Percentiles rank a stretch among this genome's conserved stretches.
Conservation (phyloP, 306 rosid species). For the Gleditsia sinensis region DNA sequence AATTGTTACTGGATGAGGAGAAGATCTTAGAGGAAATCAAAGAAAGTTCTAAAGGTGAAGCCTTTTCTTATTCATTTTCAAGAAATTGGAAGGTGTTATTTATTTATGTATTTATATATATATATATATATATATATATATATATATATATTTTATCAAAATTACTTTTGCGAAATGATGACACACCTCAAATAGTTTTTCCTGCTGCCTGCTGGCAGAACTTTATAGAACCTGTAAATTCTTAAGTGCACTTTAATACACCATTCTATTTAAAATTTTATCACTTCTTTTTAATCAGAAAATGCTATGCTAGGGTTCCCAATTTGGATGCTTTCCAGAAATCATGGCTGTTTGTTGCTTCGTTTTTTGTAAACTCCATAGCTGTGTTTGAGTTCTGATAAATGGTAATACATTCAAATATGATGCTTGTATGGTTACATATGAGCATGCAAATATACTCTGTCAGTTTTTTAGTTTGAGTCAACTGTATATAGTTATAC, state of each 20-base stretch:
- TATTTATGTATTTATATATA: too few relatives aligned
- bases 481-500: neutral
- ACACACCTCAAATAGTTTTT: constrained; percentile 2
- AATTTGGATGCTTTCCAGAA: constrained; percentile 3
- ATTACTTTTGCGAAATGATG: neutral
- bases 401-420: neutral
- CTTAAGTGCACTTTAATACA: constrained; percentile 1
- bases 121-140: too few relatives aligned
- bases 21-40: constrained; percentile 77
- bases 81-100: constrained; percentile 17
- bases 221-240: constrained; percentile 4
- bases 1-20: constrained; percentile 74
- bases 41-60: constrained; percentile 75
- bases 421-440: neutral
- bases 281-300: neutral
- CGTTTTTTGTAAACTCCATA: neutral
- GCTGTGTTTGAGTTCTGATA: neutral
- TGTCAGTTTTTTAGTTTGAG: neutral
- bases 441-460: neutral
- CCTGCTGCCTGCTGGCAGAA: neutral
- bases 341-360: neutral
- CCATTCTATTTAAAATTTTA: neutral
- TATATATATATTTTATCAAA: too few relatives aligned
- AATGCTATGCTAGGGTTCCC: constrained; percentile 9
- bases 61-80: constrained; percentile 18